Percentiles rank a stretch among this genome's conserved stretches.
Evolutionary conservation across 441 rosid species (phyloP).

Genomic region (Erysimum cheiri): DNA sequence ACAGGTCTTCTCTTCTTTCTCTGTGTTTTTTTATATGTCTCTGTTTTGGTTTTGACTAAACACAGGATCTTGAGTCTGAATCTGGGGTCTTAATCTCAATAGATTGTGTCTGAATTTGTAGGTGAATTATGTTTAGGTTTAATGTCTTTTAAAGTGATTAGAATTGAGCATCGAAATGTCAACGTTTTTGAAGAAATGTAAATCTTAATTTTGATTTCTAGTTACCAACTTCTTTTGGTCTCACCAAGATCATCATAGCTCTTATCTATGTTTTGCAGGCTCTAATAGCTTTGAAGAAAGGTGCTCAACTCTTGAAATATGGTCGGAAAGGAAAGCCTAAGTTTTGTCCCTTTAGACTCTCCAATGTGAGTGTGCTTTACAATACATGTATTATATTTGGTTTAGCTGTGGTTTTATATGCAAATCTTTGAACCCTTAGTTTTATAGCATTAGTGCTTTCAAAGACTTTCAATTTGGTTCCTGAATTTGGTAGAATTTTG

Average conservation of each 20-base stretch:
- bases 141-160: too few species aligned
- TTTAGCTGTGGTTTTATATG: not conserved
- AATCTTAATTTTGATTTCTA: not conserved
- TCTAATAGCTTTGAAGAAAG: conserved; percentile 78
- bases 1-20: conserved; percentile 57
- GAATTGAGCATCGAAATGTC: too few species aligned
- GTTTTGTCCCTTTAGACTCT: conserved; percentile 80
- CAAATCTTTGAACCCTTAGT: too few species aligned
- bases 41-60: not conserved
- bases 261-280: conserved; percentile 57
- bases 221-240: not conserved
- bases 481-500: not conserved
- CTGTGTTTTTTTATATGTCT: not conserved
- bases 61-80: not conserved
- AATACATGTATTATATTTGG: conserved; percentile 8
- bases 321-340: conserved; percentile 89
- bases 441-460: not conserved
- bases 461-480: not conserved
- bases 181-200: too few species aligned
- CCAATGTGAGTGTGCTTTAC: conserved; percentile 58
- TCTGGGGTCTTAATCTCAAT: not conserved
- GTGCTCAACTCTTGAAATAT: conserved; percentile 75
- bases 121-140: not conserved
- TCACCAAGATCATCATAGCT: conserved; percentile 10
- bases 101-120: not conserved